These are phyloP conservation scores for Halenospora varia DNA, from an alignment of 495 filamentous ascomycete genomes.

Conservation along the genomic window DNA sequence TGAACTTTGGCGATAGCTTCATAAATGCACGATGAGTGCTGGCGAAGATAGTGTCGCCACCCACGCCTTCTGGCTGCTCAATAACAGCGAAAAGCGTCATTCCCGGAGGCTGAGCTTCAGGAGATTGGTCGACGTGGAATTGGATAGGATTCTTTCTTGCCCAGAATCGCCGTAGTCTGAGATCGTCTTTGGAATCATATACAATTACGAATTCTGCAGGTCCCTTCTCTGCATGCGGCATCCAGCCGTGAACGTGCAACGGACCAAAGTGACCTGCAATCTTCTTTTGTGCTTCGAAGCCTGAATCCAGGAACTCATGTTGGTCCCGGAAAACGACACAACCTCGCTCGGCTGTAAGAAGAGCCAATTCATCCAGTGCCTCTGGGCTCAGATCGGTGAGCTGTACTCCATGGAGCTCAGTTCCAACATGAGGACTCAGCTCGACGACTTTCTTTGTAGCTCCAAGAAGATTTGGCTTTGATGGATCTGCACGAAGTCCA, in stretches of 20 bases:
- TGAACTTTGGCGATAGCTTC: constrained; percentile 49
- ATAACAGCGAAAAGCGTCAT: constrained; percentile 48
- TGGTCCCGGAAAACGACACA: constrained; percentile 73
- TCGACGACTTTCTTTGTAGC: constrained; percentile 44
- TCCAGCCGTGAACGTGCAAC: constrained; percentile 17
- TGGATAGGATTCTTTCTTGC: background rate
- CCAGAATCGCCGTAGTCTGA: background rate
- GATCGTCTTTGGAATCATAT: background rate
- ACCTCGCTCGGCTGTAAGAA: constrained; percentile 64
- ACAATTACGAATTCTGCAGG: background rate
- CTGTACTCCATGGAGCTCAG: constrained; percentile 64
- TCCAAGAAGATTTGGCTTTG: constrained; percentile 13
- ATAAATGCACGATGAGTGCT: constrained; percentile 50
- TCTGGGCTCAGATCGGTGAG: constrained; percentile 60
- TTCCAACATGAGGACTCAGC: constrained; percentile 65
- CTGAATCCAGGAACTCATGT: background rate
- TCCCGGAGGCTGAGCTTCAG: constrained; percentile 62
- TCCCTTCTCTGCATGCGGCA: background rate
- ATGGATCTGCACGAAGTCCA: constrained; percentile 15
- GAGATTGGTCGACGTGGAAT: constrained; percentile 16
- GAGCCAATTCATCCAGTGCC: constrained; percentile 70
- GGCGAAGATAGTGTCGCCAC: constrained; percentile 53
- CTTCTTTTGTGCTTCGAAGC: constrained; percentile 46
- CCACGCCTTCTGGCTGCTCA: constrained; percentile 42
- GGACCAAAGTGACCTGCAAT: constrained; percentile 33